Conservation (phyloP, 768 basidiomycete genomes). For the Leccinum subtestaceum region DNA sequence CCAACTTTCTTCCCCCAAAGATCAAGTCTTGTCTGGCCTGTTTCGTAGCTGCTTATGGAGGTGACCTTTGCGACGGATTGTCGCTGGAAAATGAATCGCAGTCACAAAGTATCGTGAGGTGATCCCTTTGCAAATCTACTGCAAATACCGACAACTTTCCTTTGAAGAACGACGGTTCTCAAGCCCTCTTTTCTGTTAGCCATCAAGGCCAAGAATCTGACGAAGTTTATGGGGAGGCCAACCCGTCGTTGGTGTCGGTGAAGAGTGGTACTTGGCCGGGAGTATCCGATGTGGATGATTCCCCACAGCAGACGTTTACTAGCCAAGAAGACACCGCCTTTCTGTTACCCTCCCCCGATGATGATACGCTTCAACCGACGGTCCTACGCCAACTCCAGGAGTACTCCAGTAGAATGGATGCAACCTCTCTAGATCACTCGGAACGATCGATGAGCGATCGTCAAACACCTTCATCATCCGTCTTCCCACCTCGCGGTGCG, state of each 20-base stretch:
- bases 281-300: background rate
- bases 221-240: conserved; percentile 24
- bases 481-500: background rate
- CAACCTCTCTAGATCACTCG: background rate
- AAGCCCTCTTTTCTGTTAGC: background rate
- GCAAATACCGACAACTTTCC: conserved; percentile 14
- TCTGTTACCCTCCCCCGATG: conserved; percentile 2
- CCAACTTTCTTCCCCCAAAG: conserved; percentile 37
- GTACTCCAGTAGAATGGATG: conserved; percentile 10
- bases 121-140: conserved; percentile 8
- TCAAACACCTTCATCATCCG: background rate
- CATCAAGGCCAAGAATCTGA: conserved; percentile 10
- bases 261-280: background rate
- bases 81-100: conserved; percentile 39
- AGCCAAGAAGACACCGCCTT: conserved; percentile 13
- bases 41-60: conserved; percentile 46
- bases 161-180: conserved; percentile 14
- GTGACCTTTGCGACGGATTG: conserved; percentile 45
- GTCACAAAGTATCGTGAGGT: conserved; percentile 31
- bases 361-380: conserved; percentile 4
- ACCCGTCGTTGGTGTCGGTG: background rate
- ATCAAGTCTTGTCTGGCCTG: conserved; percentile 46
- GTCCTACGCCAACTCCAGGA: conserved; percentile 17
- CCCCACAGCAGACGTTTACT: background rate
- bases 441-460: conserved; percentile 2